A percentile compares a stretch with the other conserved stretches of the same genome.
phyloP scores from a whole-genome alignment of 1,284 basidiomycete species.

The Salmacisia buchloeana region DNA sequence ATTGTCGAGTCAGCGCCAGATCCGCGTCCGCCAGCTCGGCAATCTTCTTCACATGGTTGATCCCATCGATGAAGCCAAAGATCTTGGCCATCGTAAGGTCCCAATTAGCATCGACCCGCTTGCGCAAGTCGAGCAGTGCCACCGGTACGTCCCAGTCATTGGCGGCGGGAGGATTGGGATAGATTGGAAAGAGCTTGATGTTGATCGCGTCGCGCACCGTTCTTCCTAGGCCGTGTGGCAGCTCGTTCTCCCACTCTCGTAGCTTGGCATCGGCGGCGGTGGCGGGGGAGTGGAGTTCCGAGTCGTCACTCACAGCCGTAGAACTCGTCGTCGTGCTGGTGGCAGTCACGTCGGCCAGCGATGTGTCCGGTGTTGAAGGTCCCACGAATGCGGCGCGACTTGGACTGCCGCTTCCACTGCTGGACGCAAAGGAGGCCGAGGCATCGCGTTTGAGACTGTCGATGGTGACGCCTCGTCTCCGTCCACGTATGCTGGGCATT shows the following conservation, averaged over 20 bases:
- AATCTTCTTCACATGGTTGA: slow-evolving; percentile 83
- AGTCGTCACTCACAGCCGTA: too few species aligned
- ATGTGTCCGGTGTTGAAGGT: too few species aligned
- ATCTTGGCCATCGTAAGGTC: slow-evolving; percentile 81
- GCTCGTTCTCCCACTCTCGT: slow-evolving; percentile 15
- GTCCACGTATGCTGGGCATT: not conserved
- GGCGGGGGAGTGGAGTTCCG: too few species aligned
- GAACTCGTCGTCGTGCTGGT: too few species aligned
- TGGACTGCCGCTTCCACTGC: too few species aligned
- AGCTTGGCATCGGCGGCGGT: not conserved
- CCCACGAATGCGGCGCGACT: too few species aligned
- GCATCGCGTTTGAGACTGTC: not conserved
- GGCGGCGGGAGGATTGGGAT: slow-evolving; percentile 82
- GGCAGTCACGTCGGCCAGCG: too few species aligned
- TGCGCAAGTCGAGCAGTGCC: slow-evolving; percentile 74
- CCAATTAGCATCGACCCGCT: slow-evolving; percentile 83
- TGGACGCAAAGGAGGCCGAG: not conserved
- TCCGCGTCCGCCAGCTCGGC: slow-evolving; percentile 88
- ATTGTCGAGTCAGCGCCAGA: slow-evolving; percentile 72
- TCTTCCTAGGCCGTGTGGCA: slow-evolving; percentile 44
- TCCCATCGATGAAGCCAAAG: slow-evolving; percentile 71
- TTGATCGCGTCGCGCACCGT: slow-evolving; percentile 49
- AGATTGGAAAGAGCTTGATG: slow-evolving; percentile 90
- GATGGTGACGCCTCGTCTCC: not conserved
- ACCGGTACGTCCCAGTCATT: slow-evolving; percentile 94